These are phyloP conservation scores for Penicillium sp. DNA, from an alignment of 2,329 filamentous ascomycete genomes.

Conservation along the genomic window DNA sequence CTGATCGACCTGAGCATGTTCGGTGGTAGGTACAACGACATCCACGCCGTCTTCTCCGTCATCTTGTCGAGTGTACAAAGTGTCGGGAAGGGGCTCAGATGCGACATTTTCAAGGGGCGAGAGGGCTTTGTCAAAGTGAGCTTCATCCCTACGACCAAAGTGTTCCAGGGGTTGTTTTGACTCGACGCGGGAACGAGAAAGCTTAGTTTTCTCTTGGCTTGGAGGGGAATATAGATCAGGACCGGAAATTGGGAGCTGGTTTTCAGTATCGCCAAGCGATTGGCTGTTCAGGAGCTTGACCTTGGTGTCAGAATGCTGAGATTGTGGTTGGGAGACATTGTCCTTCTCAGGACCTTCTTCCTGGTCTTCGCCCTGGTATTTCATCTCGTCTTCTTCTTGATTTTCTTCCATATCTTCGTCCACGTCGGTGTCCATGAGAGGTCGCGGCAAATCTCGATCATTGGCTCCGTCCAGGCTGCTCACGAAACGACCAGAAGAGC, in stretches of 20 bases:
- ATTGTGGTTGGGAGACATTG: not conserved
- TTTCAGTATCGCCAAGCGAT: not conserved
- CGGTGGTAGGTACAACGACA: not conserved
- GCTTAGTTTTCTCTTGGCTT: not conserved
- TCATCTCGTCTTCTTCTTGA: not conserved
- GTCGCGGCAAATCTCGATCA: not conserved
- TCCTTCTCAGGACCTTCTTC: not conserved
- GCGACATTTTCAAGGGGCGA: not conserved
- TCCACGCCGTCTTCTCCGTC: not conserved
- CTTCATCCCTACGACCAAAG: not conserved
- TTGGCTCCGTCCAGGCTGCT: constrained; percentile 17
- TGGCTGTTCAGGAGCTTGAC: not conserved
- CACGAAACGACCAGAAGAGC: not conserved
- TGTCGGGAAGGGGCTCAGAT: not conserved
- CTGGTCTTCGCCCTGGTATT: not conserved
- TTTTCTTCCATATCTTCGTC: not conserved
- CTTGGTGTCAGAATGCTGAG: not conserved
- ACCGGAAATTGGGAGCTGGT: constrained; percentile 18
- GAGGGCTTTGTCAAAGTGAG: not conserved
- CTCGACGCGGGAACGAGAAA: not conserved
- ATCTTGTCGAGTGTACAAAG: not conserved
- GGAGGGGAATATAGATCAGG: not conserved
- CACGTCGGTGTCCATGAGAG: not conserved
- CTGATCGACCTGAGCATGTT: not conserved
- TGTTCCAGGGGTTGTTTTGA: not conserved